These are phyloP conservation scores for Yarrowia galli DNA, from an alignment of 1,139 yeast species.

Conservation along the genomic window DNA sequence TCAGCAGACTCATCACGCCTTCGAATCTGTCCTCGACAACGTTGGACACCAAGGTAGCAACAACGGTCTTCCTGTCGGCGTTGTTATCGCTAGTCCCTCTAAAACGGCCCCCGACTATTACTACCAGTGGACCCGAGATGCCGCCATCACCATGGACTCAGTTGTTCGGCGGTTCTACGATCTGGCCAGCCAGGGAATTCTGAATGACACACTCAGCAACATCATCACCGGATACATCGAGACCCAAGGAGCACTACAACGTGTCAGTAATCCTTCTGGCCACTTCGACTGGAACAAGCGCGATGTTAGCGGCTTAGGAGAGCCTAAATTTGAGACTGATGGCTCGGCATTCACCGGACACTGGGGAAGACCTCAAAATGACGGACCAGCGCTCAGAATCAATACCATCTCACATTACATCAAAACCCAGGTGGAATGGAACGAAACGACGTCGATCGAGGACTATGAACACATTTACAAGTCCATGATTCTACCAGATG, in stretches of 20 bases:
- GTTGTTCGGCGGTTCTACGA: conserved; percentile 64
- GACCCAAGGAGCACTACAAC: conserved; percentile 66
- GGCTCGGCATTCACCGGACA: conserved; percentile 64
- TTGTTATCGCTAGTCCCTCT: conserved; percentile 86
- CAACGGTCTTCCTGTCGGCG: conserved; percentile 56
- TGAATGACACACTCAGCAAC: conserved; percentile 49
- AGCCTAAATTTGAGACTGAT: conserved; percentile 81
- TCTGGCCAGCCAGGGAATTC: conserved; percentile 41
- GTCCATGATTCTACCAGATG: conserved; percentile 70
- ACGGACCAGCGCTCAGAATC: conserved; percentile 88
- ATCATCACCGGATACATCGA: conserved; percentile 66
- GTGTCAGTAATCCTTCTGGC: conserved; percentile 74
- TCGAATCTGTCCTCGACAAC: conserved; percentile 63
- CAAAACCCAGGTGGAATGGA: conserved; percentile 53
- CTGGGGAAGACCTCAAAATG: conserved; percentile 98
- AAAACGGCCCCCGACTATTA: conserved; percentile 72
- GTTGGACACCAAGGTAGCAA: conserved; percentile 1
- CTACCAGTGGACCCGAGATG: conserved; percentile 90
- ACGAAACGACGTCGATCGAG: conserved; percentile 45
- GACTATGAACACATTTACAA: conserved; percentile 46
- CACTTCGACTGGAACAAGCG: conserved; percentile 54
- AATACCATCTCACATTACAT: conserved; percentile 69
- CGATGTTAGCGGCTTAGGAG: conserved; percentile 70
- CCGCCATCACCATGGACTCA: conserved; percentile 80
- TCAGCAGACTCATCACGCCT: conserved; percentile 59